phyloP scores from a whole-genome alignment of 306 rosid genomes.

The Vigna reflexopilosa region DNA sequence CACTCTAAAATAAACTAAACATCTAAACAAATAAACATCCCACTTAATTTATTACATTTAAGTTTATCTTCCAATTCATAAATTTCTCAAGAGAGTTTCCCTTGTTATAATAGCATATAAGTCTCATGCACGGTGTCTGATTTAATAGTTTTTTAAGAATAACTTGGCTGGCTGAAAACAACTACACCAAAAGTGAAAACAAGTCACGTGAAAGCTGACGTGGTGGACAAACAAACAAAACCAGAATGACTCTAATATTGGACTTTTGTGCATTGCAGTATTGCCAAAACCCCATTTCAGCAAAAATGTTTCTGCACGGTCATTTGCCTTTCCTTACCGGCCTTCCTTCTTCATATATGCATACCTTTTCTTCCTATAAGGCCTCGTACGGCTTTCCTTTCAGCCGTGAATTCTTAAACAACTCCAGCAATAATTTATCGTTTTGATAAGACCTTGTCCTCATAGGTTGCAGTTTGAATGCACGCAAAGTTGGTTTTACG shows the following conservation, averaged over 20 bases:
- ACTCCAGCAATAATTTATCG: too few relatives aligned
- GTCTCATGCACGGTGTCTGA: background rate
- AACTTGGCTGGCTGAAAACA: background rate
- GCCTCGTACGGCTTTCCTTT: background rate
- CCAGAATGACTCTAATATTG: background rate
- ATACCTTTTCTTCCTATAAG: background rate
- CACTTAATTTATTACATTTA: too few relatives aligned
- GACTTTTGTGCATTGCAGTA: background rate
- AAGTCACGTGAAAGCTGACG: background rate
- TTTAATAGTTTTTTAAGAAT: background rate
- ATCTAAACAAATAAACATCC: too few relatives aligned
- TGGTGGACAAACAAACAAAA: background rate
- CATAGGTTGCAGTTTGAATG: background rate
- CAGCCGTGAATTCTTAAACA: background rate
- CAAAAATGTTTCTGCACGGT: background rate
- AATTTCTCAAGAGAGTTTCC: background rate
- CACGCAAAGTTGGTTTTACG: background rate
- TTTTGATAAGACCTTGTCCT: background rate
- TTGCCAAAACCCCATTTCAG: background rate
- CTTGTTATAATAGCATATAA: background rate
- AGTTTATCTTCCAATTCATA: too few relatives aligned
- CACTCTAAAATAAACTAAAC: too few relatives aligned
- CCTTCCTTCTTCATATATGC: background rate
- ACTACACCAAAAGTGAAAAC: background rate
- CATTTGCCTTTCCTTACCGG: background rate